These are phyloP conservation scores for Solanum clarkiae DNA, from an alignment of 257 asterid species.

Conservation along the genomic window DNA sequence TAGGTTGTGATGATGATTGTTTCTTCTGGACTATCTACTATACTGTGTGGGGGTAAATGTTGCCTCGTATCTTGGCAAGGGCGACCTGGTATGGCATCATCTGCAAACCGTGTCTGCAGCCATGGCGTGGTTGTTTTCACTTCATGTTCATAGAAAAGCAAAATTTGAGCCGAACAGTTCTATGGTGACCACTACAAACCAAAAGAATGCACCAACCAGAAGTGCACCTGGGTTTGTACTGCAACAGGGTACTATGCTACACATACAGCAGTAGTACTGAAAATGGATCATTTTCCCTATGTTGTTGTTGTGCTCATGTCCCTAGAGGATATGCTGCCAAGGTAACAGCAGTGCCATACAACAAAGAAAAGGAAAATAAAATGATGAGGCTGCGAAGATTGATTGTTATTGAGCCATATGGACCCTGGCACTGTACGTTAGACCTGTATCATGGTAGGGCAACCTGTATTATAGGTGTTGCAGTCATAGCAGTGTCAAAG, in stretches of 20 bases:
- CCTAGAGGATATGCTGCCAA: not conserved
- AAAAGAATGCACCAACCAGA: slow-evolving; percentile 56
- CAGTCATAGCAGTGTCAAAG: too few species aligned
- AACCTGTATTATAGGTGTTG: not conserved
- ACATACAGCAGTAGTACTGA: slow-evolving; percentile 50
- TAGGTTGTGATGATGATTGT: slow-evolving; percentile 8
- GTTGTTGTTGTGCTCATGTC: not conserved
- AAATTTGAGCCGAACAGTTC: not conserved
- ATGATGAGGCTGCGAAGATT: not conserved
- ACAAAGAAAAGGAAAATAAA: not conserved
- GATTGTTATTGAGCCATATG: not conserved
- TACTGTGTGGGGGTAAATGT: not conserved
- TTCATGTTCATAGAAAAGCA: not conserved
- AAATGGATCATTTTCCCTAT: not conserved
- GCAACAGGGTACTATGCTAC: slow-evolving; percentile 87
- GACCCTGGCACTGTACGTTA: not conserved
- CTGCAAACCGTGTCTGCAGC: not conserved
- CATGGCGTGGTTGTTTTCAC: not conserved
- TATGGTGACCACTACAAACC: not conserved
- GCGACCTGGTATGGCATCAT: not conserved
- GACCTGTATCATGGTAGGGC: not conserved
- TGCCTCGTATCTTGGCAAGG: slow-evolving; percentile 21
- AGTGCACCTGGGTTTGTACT: slow-evolving; percentile 76
- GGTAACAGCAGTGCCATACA: not conserved
- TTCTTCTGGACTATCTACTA: not conserved